Base-by-base conservation (phyloP, 2,329 filamentous ascomycete genomes). In the Emergomyces orientalis region DNA sequence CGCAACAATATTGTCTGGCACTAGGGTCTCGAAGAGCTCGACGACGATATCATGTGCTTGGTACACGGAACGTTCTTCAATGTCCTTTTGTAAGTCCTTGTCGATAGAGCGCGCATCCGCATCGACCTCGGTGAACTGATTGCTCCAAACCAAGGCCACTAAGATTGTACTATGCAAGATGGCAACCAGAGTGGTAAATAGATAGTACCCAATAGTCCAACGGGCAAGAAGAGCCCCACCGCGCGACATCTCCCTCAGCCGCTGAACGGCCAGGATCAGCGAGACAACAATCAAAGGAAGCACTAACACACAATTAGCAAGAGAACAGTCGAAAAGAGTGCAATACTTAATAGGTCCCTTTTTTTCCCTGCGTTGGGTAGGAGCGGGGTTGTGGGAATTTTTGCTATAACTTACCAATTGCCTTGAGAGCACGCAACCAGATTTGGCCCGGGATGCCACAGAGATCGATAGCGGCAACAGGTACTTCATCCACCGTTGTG, bases 211-310 rank as follows among this genome's bases (percentile, higher is more conserved):
- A 25, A 83, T 74, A 0, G 80, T 81, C 77, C 76, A 82, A 32
- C 69, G 71, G n/a, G 80, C 81, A 0, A 83, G 75, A 59, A 71
- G 71, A 13, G 73, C 75, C 7, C 77, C 80, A 14, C 77, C 75
- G 11, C 75, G 68, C 13, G 77, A 71, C 76, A 83, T 80, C 7
- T 72, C 75, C 22, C 78, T 75, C 8, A 83, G 73, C n/a, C 76
- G 74, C 56, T 80, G 79, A 6, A 83, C 73, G 5, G 81, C 79
- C 22, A 82, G 73, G 56, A 83, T 78, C 74, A 83, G 82, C 30
- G 81, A 80, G 8, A 75, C 78, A 32, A 82, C 72, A 51, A 83
- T 83, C 61, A 83, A 70, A 1, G 81, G 81, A 1, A 83, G 72
- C 0, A 83, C 81, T 81, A 4, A 13, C 22, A 4, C 74, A 30